These are phyloP conservation scores for Debaryomycetaceae sp. DNA, from an alignment of 1,139 yeast species.

Conservation along the genomic window DNA sequence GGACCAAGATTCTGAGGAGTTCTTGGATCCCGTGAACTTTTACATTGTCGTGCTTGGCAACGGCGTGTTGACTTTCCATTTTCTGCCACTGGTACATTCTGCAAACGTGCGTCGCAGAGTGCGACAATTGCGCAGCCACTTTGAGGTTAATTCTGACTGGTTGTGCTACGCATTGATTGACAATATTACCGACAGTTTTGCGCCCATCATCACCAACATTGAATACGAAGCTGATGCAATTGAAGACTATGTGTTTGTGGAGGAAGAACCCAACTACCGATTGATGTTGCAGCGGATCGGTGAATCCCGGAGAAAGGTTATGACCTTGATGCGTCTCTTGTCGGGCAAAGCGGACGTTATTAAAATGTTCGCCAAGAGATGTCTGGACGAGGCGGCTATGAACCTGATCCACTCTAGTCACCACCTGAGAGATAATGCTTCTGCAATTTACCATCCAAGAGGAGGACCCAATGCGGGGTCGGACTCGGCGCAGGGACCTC, in stretches of 20 bases:
- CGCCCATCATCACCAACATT: conserved; percentile 77
- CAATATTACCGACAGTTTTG: conserved; percentile 89
- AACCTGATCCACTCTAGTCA: conserved; percentile 1
- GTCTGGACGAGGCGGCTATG: conserved; percentile 56
- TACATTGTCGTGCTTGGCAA: conserved; percentile 80
- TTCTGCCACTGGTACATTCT: conserved; percentile 69
- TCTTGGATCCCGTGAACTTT: conserved; percentile 77
- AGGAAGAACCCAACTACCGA: conserved; percentile 44
- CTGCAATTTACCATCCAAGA: not conserved
- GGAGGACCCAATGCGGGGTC: no score
- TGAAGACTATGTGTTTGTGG: conserved; percentile 55
- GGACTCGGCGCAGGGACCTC: not conserved
- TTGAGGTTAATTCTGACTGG: conserved; percentile 87
- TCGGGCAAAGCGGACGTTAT: conserved; percentile 96
- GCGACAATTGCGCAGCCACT: conserved; percentile 80
- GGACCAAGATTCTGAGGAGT: conserved; percentile 67
- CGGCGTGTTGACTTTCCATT: conserved; percentile 80
- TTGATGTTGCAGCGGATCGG: conserved; percentile 74
- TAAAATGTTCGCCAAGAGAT: conserved; percentile 92
- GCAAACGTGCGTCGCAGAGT: conserved; percentile 88
- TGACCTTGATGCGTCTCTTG: conserved; percentile 82
- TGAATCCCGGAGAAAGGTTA: conserved; percentile 78
- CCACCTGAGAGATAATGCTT: conserved; percentile 6
- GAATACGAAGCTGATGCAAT: conserved; percentile 89
- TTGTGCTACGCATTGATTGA: conserved; percentile 86